Evolutionary conservation across 1,284 basidiomycete species (phyloP), one percentile per base, ranked within the genome.

Genomic region (Irpex rosettiformis): DNA sequence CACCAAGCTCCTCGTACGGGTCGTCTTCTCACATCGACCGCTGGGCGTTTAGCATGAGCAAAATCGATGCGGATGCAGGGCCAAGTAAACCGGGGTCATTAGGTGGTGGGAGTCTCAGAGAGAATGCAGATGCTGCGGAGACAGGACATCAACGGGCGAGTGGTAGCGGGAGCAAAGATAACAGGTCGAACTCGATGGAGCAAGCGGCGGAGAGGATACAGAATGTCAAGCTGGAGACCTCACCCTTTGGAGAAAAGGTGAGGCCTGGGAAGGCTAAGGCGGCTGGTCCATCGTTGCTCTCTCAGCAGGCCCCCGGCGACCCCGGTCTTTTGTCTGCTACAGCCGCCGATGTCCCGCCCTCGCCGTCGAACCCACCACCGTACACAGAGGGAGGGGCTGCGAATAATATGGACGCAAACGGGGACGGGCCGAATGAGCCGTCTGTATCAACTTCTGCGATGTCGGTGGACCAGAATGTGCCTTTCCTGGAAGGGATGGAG

Each of bases 41-140:
- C 68, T 92, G 89, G 78, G 88, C 89, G 0, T 96, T 99, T 68
- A 90, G 87, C 10, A 98, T 99, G 96, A 91, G 85, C 75, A 86
- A 85, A 72, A 88, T 89, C 65, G 86, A 85, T 29, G 73, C 71
- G 43, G 60, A 58, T n/a, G 69, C 57, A 29, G 63, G 49, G 16
- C 61, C 58, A 21, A 68, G 68, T 62, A 71, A 71, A 54, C 68
- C 67, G 21, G 67, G 60, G 54, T 66, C 68, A 43, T 49, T 65
- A n/a, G 59, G 65, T 8, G 67, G 65, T 61, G 59, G 65, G 10
- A 67, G 66, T 61, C 21, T 30, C 10, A 53, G 43, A 28, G 58
- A 56, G 21, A 30, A 30, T 42, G 37, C 52, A 16, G 51, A 16
- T 27, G 55, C 57, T 54, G 45, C 53, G 61, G 22, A 64, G 62